A percentile compares a stretch with the other conserved stretches of the same genome.
phyloP scores from a whole-genome alignment of 2,329 filamentous ascomycete genomes.

The Colletotrichum orchidophilum region DNA sequence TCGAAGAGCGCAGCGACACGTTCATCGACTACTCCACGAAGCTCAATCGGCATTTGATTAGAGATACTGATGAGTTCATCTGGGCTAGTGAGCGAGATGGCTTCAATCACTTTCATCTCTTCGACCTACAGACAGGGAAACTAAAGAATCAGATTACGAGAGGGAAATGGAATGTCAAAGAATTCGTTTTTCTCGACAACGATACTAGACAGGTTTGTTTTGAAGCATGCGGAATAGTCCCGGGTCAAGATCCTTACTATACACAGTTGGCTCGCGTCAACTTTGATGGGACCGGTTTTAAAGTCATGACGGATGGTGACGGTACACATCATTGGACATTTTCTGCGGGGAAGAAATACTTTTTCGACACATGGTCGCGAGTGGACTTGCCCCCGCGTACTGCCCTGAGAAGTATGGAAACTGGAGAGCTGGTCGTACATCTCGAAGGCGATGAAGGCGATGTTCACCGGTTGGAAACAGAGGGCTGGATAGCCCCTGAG shows the following conservation, averaged over 20 bases:
- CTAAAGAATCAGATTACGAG: conserved; percentile 38
- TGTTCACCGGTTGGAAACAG: neutral
- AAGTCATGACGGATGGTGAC: conserved; percentile 39
- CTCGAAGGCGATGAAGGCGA: neutral
- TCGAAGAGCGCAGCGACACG: conserved; percentile 39
- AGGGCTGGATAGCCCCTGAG: neutral
- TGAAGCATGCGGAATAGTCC: conserved; percentile 34
- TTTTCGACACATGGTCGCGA: conserved; percentile 7
- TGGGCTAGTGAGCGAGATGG: conserved; percentile 43
- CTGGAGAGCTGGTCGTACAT: neutral
- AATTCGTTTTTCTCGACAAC: neutral
- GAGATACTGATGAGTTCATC: conserved; percentile 36
- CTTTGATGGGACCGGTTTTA: conserved; percentile 40
- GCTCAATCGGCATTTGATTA: neutral
- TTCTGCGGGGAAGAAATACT: conserved; percentile 30
- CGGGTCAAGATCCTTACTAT: conserved; percentile 40
- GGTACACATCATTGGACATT: conserved; percentile 40
- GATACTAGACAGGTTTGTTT: neutral
- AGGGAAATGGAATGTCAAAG: conserved; percentile 37
- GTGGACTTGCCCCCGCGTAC: neutral
- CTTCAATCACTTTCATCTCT: conserved; percentile 42
- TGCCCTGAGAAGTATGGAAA: neutral
- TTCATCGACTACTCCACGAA: conserved; percentile 35
- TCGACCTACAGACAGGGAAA: conserved; percentile 24
- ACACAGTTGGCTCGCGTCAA: conserved; percentile 37